phyloP scores from a whole-genome alignment of 2,329 filamentous ascomycete species.

The Herpotrichia juniperi region DNA sequence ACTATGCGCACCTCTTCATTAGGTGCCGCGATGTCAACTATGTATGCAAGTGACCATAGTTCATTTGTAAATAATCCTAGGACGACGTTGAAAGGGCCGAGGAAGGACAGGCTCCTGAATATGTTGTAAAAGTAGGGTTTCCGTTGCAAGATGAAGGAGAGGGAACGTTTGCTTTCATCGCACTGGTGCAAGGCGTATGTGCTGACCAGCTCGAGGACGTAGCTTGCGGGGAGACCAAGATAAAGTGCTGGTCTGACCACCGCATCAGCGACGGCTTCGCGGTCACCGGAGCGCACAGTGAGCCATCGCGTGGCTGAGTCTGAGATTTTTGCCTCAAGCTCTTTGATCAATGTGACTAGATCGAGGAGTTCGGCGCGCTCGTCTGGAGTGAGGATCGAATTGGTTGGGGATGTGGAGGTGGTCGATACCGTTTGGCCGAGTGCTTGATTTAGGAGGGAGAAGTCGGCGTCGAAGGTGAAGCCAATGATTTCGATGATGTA shows the following conservation, averaged over 20 bases:
- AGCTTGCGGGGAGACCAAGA: conserved; percentile 3
- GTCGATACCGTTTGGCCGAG: conserved; percentile 6
- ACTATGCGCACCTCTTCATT: conserved; percentile 8
- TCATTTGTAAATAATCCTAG: background rate
- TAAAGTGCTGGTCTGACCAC: conserved; percentile 6
- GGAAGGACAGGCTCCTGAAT: background rate
- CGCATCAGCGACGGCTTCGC: conserved; percentile 7
- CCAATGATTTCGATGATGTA: conserved; percentile 14
- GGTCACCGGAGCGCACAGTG: conserved; percentile 3
- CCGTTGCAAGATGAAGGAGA: background rate
- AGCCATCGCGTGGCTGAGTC: background rate
- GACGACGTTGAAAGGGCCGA: background rate
- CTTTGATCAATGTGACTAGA: conserved; percentile 3
- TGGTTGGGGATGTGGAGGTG: conserved; percentile 3
- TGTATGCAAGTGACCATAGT: conserved; percentile 3
- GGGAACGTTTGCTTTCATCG: conserved; percentile 9
- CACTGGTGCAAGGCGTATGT: conserved; percentile 12
- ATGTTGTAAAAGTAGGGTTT: conserved; percentile 1
- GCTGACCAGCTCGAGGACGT: conserved; percentile 7
- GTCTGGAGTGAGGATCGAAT: conserved; percentile 10
- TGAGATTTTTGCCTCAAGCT: conserved; percentile 1
- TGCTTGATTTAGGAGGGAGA: conserved; percentile 9
- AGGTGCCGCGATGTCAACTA: background rate
- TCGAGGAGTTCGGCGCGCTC: conserved; percentile 5
- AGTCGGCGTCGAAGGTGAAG: conserved; percentile 14